Evolutionary conservation across 495 filamentous ascomycete species (phyloP).

Genomic region (Penicillium psychrofluorescens): DNA sequence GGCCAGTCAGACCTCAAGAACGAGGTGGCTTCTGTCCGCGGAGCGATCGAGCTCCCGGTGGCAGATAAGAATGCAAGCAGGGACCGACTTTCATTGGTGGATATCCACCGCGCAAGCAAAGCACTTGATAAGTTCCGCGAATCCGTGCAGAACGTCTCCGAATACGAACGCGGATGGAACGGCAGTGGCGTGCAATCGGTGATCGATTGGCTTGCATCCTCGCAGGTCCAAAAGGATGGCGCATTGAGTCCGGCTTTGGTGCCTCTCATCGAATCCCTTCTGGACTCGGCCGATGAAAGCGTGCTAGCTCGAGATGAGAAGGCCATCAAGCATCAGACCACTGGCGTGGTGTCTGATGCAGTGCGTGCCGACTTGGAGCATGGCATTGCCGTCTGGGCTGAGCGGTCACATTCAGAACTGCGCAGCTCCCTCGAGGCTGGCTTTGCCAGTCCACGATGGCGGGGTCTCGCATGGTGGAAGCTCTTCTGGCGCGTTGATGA

Average conservation of each 20-base stretch:
- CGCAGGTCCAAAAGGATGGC: constrained; percentile 32
- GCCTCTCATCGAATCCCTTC: constrained; percentile 58
- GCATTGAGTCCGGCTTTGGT: constrained; percentile 54
- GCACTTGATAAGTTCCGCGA: constrained; percentile 60
- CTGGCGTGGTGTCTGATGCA: constrained; percentile 29
- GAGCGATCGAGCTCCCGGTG: constrained; percentile 46
- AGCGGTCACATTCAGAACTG: constrained; percentile 74
- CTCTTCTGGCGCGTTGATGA: constrained; percentile 93
- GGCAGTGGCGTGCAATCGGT: constrained; percentile 59
- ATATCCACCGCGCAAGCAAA: constrained; percentile 45
- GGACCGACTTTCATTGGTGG: constrained; percentile 39
- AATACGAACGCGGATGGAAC: constrained; percentile 69
- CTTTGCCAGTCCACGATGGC: constrained; percentile 65
- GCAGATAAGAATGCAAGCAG: constrained; percentile 20
- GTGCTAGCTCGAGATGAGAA: constrained; percentile 44
- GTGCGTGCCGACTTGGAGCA: constrained; percentile 44
- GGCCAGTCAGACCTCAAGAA: constrained; percentile 25
- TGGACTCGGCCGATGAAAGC: constrained; percentile 48
- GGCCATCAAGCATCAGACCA: constrained; percentile 24
- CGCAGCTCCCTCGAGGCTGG: constrained; percentile 67
- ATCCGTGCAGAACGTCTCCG: constrained; percentile 56
- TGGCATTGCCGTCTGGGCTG: constrained; percentile 63
- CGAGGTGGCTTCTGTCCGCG: constrained; percentile 40
- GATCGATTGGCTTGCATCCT: constrained; percentile 57
- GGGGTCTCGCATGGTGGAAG: constrained; percentile 83